phyloP scores from a whole-genome alignment of 2,329 filamentous ascomycete species.

The Cryoendolithus antarcticus region DNA sequence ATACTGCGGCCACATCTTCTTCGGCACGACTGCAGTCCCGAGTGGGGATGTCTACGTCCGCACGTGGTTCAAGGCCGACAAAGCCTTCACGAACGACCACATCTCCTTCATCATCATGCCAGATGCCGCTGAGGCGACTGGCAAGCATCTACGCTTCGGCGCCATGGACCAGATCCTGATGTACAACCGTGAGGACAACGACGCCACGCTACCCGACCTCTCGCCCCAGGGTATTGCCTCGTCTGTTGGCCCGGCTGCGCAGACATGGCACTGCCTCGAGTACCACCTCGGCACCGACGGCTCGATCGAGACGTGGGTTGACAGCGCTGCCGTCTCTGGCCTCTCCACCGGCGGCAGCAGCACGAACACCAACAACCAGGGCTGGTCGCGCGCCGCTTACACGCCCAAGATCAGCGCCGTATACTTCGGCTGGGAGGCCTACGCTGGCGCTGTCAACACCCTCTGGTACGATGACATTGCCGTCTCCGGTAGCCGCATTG shows the following conservation, averaged over 20 bases:
- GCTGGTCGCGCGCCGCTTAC: slow-evolving; percentile 37
- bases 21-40: slow-evolving; percentile 46
- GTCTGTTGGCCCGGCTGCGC: slow-evolving; percentile 39
- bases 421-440: slow-evolving; percentile 54
- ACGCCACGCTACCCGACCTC: slow-evolving; percentile 49
- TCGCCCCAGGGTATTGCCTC: slow-evolving; percentile 47
- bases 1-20: slow-evolving; percentile 49
- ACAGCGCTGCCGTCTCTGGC: slow-evolving; percentile 39
- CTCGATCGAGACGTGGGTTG: slow-evolving; percentile 49
- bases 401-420: slow-evolving; percentile 43
- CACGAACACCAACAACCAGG: slow-evolving; percentile 38
- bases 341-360: slow-evolving; percentile 38
- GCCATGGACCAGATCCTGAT: slow-evolving; percentile 50
- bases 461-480: slow-evolving; percentile 52
- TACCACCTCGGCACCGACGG: slow-evolving; percentile 48
- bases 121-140: slow-evolving; percentile 40
- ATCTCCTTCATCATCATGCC: slow-evolving; percentile 52
- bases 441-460: slow-evolving; percentile 48
- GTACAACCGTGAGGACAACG: slow-evolving; percentile 53
- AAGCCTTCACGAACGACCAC: slow-evolving; percentile 46
- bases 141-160: slow-evolving; percentile 51
- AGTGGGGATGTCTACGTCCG: slow-evolving; percentile 46
- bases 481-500: slow-evolving; percentile 36
- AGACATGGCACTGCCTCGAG: slow-evolving; percentile 47
- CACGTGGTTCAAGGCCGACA: slow-evolving; percentile 32